These are phyloP conservation scores for Aspergillus quadricinctus DNA, from an alignment of 2,329 filamentous ascomycete species.

Conservation along the genomic window DNA sequence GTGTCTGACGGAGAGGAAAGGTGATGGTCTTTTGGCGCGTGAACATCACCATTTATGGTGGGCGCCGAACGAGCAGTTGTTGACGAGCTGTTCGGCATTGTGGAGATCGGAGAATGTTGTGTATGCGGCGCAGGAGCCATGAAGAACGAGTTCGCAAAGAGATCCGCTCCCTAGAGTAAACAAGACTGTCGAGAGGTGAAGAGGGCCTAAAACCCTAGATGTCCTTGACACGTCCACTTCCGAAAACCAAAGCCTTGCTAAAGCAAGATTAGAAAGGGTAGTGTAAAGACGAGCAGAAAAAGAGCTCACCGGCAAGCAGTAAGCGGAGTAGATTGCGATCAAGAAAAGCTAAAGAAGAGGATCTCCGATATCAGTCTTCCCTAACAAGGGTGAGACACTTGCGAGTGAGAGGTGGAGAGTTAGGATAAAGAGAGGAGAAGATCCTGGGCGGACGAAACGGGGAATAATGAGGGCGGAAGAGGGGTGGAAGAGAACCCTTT, in stretches of 20 bases:
- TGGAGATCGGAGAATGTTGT: conserved; percentile 20
- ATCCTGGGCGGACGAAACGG: conserved; percentile 16
- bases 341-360: background rate
- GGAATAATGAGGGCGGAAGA: conserved; percentile 22
- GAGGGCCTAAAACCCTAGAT: conserved; percentile 3
- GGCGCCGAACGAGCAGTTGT: conserved; percentile 18
- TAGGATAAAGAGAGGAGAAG: conserved; percentile 12
- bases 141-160: conserved; percentile 5
- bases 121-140: conserved; percentile 16
- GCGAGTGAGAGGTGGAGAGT: conserved; percentile 3
- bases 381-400: background rate
- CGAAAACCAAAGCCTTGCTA: conserved; percentile 14
- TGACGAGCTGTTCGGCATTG: conserved; percentile 27
- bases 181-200: background rate
- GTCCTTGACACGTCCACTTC: conserved; percentile 8
- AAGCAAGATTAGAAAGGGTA: conserved; percentile 8
- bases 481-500: conserved; percentile 23
- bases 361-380: background rate
- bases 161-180: background rate
- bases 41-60: conserved; percentile 26
- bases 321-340: background rate
- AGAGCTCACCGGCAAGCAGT: conserved; percentile 3
- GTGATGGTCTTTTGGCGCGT: conserved; percentile 15
- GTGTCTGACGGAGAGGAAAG: conserved; percentile 11
- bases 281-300: conserved; percentile 1